Evolutionary conservation across 2,329 filamentous ascomycete genomes (phyloP).

Genomic region (Stemphylium vesicarium): DNA sequence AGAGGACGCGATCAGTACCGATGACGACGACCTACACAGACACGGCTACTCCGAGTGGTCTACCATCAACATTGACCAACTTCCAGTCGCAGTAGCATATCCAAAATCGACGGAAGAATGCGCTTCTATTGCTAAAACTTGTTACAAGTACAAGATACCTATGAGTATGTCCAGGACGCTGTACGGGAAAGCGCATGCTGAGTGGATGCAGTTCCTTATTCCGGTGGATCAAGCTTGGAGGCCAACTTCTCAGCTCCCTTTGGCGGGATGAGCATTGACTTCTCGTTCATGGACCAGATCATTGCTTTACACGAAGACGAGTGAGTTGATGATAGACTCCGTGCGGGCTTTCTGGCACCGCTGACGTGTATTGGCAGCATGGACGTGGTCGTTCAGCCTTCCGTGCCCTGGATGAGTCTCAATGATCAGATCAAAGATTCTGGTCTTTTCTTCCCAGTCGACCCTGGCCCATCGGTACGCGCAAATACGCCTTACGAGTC

Average conservation of each 20-base stretch:
- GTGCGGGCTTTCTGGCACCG: neutral
- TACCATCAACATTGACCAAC: conserved; percentile 67
- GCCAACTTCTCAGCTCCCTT: conserved; percentile 88
- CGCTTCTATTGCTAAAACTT: conserved; percentile 69
- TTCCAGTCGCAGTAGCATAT: conserved; percentile 70
- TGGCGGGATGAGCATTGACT: conserved; percentile 89
- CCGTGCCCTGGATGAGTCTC: conserved; percentile 88
- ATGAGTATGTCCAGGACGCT: conserved; percentile 56
- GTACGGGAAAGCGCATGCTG: neutral
- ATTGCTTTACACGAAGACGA: conserved; percentile 81
- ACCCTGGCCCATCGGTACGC: conserved; percentile 70
- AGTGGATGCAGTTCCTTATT: conserved; percentile 69
- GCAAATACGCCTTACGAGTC: neutral
- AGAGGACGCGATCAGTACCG: conserved; percentile 66
- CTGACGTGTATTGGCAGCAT: conserved; percentile 58
- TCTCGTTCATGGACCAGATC: conserved; percentile 84
- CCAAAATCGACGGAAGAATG: conserved; percentile 70
- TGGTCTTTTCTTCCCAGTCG: conserved; percentile 88
- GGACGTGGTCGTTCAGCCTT: conserved; percentile 91
- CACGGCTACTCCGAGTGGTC: conserved; percentile 77
- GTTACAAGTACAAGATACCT: conserved; percentile 78
- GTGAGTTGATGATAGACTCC: conserved; percentile 32
- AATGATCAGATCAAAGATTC: conserved; percentile 76
- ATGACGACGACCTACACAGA: conserved; percentile 66
- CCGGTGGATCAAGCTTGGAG: conserved; percentile 84